Evolutionary conservation across 1,284 basidiomycete genomes (phyloP), one percentile per base, ranked within the genome.

Genomic region (Chiua sp.): DNA sequence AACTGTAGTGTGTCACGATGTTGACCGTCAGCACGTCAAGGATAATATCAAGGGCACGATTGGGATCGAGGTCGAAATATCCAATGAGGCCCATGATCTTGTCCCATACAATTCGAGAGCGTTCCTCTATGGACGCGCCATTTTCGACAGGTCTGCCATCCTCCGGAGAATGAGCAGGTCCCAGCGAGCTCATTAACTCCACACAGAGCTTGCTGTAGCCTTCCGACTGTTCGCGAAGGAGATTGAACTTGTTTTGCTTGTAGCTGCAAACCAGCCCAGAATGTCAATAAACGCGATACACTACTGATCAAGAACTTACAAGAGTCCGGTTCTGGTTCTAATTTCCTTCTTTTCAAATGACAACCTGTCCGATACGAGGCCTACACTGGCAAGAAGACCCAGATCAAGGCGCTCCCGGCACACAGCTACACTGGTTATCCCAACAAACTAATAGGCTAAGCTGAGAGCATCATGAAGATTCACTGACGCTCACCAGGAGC

Each of bases 201-300:
- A 91, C 87, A 35, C 92, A 87, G 39, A 99, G 86, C 70, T 96
- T 96, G 69, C 94, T 93, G 78, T 96, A 99, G 7, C 98, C 98
- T 79, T 99, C 96, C 1, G 94, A 96, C 67, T 98, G 94, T 78
- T 99, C 98, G 47, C 98, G 91, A 13, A 98, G 84, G 37, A 99
- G 85, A 70, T 99, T 99, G 82, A 96, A 98, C 77, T 98, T 98
- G 78, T 96, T 96, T 76, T 99, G 98, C 75, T 97, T 98, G 83
- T 97, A 99, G 77, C 91, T 93, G 59, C 23, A 54, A 46, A 52
- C n/a, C 68, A 53, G 66, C 30, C 39, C 35, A 33, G 30, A 59
- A 54, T 1, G 47, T 66, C 42, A 71, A 53, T 52, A 13, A 35
- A 55, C 15, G 35, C 22, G 54, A 30, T 26, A 48, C 13, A 56